Percentiles rank a stretch among this genome's conserved stretches.
phyloP scores from a whole-genome alignment of 1,284 basidiomycete species.

The Quambalaria eucalypti region DNA sequence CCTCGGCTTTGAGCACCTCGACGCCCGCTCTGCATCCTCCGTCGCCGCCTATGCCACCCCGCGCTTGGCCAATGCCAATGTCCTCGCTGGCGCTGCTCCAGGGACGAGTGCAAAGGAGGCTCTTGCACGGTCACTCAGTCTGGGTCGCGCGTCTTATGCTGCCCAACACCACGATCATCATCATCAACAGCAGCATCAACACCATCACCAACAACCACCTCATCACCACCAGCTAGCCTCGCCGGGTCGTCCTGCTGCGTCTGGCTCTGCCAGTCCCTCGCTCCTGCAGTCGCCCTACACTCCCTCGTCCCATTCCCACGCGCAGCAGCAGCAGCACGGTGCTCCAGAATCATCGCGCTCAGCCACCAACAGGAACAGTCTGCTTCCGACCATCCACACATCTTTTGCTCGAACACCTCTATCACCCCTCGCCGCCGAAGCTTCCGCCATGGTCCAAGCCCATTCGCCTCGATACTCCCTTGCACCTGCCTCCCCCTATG shows the following conservation, averaged over 20 bases:
- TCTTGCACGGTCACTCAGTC: not conserved
- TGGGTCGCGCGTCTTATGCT: not conserved
- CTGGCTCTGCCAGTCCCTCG: not conserved
- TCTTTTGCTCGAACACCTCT: conserved; percentile 2
- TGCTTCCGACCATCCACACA: conserved; percentile 10
- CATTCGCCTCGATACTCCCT: not conserved
- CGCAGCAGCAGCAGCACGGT: too few relatives aligned
- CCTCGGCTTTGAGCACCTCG: conserved; percentile 1
- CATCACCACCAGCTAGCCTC: not conserved
- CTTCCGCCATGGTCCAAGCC: not conserved
- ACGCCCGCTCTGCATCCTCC: conserved; percentile 1
- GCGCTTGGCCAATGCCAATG: too few relatives aligned
- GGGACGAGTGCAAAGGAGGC: not conserved
- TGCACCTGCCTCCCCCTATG: not conserved
- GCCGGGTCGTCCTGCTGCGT: not conserved
- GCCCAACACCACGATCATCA: not conserved
- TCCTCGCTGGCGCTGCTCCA: not conserved
- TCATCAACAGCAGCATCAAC: not conserved
- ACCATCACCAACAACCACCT: not conserved
- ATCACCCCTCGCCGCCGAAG: not conserved
- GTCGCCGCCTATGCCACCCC: conserved; percentile 14
- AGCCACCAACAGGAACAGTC: not conserved
- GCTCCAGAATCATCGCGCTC: not conserved
- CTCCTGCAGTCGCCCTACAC: not conserved
- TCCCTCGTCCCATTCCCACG: not conserved